Base-by-base conservation (phyloP, 192 early-diverging fungal species). In the Rhizoclosmatium sp. region DNA sequence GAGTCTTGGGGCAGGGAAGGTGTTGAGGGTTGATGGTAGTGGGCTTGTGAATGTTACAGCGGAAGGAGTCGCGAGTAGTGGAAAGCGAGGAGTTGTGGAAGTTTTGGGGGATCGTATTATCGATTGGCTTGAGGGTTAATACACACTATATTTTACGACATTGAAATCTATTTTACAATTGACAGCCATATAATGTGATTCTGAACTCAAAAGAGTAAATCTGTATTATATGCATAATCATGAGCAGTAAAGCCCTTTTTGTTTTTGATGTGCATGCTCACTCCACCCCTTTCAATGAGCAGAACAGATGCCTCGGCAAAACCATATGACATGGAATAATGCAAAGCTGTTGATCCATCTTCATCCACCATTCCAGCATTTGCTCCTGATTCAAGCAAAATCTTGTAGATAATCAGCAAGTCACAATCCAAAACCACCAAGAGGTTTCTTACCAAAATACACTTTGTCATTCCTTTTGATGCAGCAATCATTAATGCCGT, bases 161-260 rank as follows among this genome's bases (percentile, higher is more conserved):
- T 51, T 81, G 82, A 49, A 82, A 31, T 31, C 31, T 31, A 31
- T 31, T 31, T 31, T 31, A 31, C 31, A 31, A 31, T 31, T 31
- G 31, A 31, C 31, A 31, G 31, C 31, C 31, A 31, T 31, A 31
- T 31, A 31, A 31, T 31, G 31, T 54, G 5, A 16, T 54, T 54
- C 51, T 16, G 16, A 54, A 54, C 51, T 68, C 44, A 75, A 45
- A 75, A 75, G 44, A 82, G 47, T 58, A 87, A 79, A 46, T 83
- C 82, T 1, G 82, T 60, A 21, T 80, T 84, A 73, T 84, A 89
- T 4, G 87, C 83, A 74, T 82, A 89, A 56, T 89, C 87, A 67
- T 82, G 81, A 31, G 84, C 84, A 14, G 84, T 85, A 81, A 86
- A 89, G 23, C 85, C 85, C 47, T 78, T 64, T 23, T 60, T 44